Percentiles rank a stretch among this genome's conserved stretches.
Conservation (phyloP, 179 eudicot species). For the Sideroxylon spinosum region DNA sequence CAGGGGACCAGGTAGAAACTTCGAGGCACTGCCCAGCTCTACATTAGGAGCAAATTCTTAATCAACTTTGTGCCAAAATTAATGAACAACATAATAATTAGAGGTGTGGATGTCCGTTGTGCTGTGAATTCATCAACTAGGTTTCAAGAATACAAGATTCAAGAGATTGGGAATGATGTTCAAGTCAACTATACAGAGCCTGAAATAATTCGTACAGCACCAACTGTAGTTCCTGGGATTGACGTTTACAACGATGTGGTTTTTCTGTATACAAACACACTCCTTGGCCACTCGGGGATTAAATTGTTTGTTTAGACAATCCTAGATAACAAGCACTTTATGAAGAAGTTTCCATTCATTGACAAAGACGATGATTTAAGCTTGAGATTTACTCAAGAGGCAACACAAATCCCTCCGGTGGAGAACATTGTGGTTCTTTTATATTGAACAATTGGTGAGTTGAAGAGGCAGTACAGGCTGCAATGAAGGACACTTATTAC, state of each 20-base stretch:
- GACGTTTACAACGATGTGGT: constrained; percentile 46
- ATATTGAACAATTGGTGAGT: constrained; percentile 50
- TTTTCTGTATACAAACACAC: constrained; percentile 37
- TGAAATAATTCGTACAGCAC: constrained; percentile 6
- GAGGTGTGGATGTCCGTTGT: constrained; percentile 50
- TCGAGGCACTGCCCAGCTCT: constrained; percentile 73
- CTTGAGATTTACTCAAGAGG: constrained; percentile 34
- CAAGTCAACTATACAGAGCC: constrained; percentile 14
- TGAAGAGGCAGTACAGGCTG: constrained; percentile 44
- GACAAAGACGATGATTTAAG: constrained; percentile 44
- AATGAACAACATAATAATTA: constrained; percentile 66
- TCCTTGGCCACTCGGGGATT: constrained; percentile 29
- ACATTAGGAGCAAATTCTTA: constrained; percentile 80
- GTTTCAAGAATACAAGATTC: constrained; percentile 52
- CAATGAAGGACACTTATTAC: constrained; percentile 71
- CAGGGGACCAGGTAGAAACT: constrained; percentile 76
- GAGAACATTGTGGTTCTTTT: constrained; percentile 55
- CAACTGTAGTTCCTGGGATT: constrained; percentile 15
- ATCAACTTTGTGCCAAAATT: constrained; percentile 82
- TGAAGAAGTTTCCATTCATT: constrained; percentile 65
- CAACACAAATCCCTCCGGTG: constrained; percentile 20
- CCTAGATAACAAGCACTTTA: constrained; percentile 61
- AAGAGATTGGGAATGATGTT: constrained; percentile 27
- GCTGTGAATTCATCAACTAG: constrained; percentile 42
- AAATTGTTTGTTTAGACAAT: constrained; percentile 42